phyloP scores from a whole-genome alignment of 2,329 filamentous ascomycete genomes.

The Curvularia hawaiiensis region DNA sequence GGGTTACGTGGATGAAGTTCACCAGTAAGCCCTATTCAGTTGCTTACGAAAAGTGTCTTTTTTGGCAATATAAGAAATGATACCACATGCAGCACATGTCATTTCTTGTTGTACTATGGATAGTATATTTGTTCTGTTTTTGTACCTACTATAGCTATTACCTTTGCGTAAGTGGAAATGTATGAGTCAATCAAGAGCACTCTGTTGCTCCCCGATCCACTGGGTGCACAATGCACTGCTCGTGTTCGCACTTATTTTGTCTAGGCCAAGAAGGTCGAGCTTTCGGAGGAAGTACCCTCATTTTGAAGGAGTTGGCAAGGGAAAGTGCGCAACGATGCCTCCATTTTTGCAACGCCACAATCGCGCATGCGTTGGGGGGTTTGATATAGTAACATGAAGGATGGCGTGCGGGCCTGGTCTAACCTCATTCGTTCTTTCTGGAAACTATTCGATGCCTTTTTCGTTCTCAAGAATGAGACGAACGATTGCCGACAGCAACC shows the following conservation, averaged over 20 bases:
- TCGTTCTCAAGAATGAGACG: background rate
- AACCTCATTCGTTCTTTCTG: background rate
- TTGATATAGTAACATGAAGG: background rate
- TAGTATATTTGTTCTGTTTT: background rate
- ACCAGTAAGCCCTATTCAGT: background rate
- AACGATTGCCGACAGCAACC: background rate
- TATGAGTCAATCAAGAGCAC: background rate
- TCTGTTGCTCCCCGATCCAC: background rate
- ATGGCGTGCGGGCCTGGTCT: conserved; percentile 8
- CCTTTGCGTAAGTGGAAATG: background rate
- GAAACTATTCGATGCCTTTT: background rate
- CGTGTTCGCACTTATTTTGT: background rate
- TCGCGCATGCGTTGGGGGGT: conserved; percentile 1
- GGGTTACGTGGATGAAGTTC: conserved; percentile 67
- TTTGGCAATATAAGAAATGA: conserved; percentile 1
- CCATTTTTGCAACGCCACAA: conserved; percentile 2
- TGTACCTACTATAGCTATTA: background rate
- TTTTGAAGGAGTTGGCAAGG: background rate
- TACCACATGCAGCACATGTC: background rate
- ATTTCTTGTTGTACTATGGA: background rate
- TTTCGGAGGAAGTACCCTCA: background rate
- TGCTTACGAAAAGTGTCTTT: background rate
- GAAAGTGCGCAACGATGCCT: background rate
- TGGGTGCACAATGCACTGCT: background rate
- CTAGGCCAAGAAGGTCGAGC: background rate